phyloP scores from a whole-genome alignment of 2,329 filamentous ascomycete species.

The Fusarium napiforme region DNA sequence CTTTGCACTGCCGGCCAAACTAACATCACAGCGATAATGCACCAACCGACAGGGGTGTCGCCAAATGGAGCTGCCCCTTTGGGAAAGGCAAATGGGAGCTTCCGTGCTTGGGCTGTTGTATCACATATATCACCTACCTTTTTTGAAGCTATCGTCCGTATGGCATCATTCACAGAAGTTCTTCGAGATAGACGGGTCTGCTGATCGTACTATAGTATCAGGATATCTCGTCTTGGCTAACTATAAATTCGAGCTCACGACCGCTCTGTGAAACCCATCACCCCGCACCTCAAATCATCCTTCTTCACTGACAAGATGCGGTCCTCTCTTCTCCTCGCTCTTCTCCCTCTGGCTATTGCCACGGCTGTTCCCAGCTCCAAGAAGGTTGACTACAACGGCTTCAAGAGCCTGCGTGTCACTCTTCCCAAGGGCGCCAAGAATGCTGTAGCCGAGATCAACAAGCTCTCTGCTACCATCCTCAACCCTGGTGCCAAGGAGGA shows the following conservation, averaged over 20 bases:
- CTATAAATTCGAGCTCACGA: conserved; percentile 7
- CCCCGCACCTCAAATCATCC: conserved; percentile 8
- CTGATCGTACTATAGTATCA: neutral
- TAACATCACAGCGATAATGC: conserved; percentile 23
- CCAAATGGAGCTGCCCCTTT: conserved; percentile 23
- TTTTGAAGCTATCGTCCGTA: conserved; percentile 25
- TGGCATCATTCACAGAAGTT: conserved; percentile 32
- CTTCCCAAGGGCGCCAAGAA: conserved; percentile 18
- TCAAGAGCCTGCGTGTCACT: conserved; percentile 34
- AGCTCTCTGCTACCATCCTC: conserved; percentile 28
- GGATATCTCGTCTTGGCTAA: neutral
- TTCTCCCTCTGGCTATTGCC: conserved; percentile 22
- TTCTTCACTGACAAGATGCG: conserved; percentile 21
- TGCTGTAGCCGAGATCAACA: conserved; percentile 17
- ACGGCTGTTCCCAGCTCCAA: conserved; percentile 28
- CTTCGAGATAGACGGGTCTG: neutral
- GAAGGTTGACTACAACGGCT: conserved; percentile 35
- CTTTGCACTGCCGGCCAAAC: conserved; percentile 26
- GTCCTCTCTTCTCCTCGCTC: conserved; percentile 10
- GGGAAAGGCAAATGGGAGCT: conserved; percentile 31
- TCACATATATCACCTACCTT: conserved; percentile 32
- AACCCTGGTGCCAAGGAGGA: conserved; percentile 27
- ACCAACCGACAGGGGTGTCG: neutral
- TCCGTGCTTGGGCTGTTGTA: conserved; percentile 31
- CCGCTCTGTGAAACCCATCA: neutral